phyloP scores from a whole-genome alignment of 352 stramenopile genomes.

The Pythium chondricola region DNA sequence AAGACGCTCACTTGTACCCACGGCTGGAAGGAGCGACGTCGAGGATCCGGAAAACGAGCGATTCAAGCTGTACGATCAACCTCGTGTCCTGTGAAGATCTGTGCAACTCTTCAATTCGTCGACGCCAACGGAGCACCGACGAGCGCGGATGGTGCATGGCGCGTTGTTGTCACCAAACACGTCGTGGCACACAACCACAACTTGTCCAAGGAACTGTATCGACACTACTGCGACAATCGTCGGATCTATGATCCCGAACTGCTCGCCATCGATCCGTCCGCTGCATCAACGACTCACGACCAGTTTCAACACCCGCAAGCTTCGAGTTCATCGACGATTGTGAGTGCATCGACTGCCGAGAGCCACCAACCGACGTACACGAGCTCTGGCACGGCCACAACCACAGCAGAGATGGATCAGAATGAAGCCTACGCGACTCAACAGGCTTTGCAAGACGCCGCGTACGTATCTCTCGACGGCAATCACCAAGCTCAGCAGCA shows the following conservation, averaged over 20 bases:
- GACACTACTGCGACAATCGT: constrained; percentile 74
- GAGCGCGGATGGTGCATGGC: constrained; percentile 26
- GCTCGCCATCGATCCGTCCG: constrained; percentile 43
- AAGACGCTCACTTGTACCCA: constrained; percentile 78
- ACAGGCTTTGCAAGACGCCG: too few relatives aligned
- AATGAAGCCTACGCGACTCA: too few relatives aligned
- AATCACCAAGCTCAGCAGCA: too few relatives aligned
- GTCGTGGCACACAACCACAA: constrained; percentile 78
- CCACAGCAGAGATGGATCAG: too few relatives aligned
- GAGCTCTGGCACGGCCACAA: too few relatives aligned
- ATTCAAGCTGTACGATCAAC: constrained; percentile 63
- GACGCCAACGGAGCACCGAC: background rate
- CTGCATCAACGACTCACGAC: background rate
- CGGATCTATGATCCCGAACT: constrained; percentile 73
- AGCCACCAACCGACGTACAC: too few relatives aligned
- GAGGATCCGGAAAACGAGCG: constrained; percentile 55
- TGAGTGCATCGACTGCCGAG: too few relatives aligned
- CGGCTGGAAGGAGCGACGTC: constrained; percentile 74
- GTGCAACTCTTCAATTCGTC: constrained; percentile 56
- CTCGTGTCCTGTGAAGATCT: constrained; percentile 71
- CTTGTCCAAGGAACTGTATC: constrained; percentile 60
- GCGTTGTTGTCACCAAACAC: constrained; percentile 72
- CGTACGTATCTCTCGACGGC: too few relatives aligned
- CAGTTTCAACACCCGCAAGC: too few relatives aligned
- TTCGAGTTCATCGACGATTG: too few relatives aligned